Conservation (phyloP, 2,329 filamentous ascomycete genomes). For the Cercospora beticola region DNA sequence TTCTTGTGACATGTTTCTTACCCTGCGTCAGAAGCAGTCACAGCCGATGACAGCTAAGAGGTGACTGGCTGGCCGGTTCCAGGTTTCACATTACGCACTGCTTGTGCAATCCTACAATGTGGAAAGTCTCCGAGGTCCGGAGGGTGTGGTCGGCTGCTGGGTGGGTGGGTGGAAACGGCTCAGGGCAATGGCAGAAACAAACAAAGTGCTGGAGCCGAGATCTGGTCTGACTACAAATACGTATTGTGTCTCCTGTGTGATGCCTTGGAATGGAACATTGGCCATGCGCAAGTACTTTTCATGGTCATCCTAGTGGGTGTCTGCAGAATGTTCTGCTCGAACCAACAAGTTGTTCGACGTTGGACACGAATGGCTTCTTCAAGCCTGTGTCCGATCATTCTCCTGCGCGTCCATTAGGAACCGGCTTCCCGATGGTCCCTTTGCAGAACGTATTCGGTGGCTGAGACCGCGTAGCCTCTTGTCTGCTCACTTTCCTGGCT, state of each 20-base stretch:
- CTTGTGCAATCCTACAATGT: not conserved
- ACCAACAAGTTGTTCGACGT: not conserved
- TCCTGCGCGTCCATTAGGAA: not conserved
- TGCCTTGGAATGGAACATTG: not conserved
- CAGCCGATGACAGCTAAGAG: not conserved
- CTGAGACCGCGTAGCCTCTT: no score
- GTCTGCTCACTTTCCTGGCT: not conserved
- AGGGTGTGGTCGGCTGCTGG: not conserved
- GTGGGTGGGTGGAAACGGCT: not conserved
- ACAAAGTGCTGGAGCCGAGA: not conserved
- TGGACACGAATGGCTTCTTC: not conserved
- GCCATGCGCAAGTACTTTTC: not conserved
- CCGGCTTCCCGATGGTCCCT: not conserved
- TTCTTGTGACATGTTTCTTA: not conserved
- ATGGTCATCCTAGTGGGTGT: not conserved
- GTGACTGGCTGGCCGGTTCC: not conserved
- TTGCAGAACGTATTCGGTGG: not conserved
- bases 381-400: not conserved
- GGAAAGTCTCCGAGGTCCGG: constrained; percentile 1
- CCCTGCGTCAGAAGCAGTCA: not conserved
- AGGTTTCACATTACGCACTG: not conserved
- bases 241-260: not conserved
- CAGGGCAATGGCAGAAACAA: not conserved
- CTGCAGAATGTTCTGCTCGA: constrained; percentile 5
- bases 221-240: not conserved